Evolutionary conservation across 2,329 filamentous ascomycete species (phyloP).

Genomic region (Trichoderma sp.): DNA sequence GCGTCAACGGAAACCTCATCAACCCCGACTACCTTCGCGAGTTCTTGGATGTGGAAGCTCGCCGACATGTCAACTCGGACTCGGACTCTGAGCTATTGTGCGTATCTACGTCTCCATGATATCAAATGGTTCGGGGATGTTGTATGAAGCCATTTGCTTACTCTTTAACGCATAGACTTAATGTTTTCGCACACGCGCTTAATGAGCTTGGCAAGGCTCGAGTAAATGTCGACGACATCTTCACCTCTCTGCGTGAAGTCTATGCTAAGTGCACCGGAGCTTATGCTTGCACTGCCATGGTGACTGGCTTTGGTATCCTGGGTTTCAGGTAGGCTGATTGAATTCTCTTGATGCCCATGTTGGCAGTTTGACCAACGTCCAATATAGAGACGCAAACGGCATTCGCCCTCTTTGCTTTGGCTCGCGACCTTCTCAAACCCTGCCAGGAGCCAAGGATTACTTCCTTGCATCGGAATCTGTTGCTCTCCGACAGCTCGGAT

Average conservation of each 20-base stretch:
- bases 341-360: slow-evolving; percentile 9
- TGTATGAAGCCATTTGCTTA: neutral
- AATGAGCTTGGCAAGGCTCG: slow-evolving; percentile 78
- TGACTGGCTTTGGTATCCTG: slow-evolving; percentile 17
- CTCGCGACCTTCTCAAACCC: slow-evolving; percentile 62
- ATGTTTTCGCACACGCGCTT: slow-evolving; percentile 81
- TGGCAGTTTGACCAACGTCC: neutral
- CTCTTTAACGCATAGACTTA: slow-evolving; percentile 48
- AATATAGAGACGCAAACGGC: slow-evolving; percentile 45
- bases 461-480: slow-evolving; percentile 90
- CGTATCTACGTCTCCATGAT: neutral
- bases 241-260: slow-evolving; percentile 60
- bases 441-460: slow-evolving; percentile 70
- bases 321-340: slow-evolving; percentile 55
- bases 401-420: slow-evolving; percentile 82
- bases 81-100: slow-evolving; percentile 67
- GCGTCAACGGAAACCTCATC: slow-evolving; percentile 87
- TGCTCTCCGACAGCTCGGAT: slow-evolving; percentile 77
- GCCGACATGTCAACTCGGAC: slow-evolving; percentile 86
- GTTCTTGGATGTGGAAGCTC: slow-evolving; percentile 74
- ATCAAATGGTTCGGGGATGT: slow-evolving; percentile 10
- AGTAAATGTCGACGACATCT: slow-evolving; percentile 75
- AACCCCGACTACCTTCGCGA: slow-evolving; percentile 66
- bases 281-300: slow-evolving; percentile 17
- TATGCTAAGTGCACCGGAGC: slow-evolving; percentile 11